phyloP scores from a whole-genome alignment of 345 rosid genomes.

The Syzygium grande region DNA sequence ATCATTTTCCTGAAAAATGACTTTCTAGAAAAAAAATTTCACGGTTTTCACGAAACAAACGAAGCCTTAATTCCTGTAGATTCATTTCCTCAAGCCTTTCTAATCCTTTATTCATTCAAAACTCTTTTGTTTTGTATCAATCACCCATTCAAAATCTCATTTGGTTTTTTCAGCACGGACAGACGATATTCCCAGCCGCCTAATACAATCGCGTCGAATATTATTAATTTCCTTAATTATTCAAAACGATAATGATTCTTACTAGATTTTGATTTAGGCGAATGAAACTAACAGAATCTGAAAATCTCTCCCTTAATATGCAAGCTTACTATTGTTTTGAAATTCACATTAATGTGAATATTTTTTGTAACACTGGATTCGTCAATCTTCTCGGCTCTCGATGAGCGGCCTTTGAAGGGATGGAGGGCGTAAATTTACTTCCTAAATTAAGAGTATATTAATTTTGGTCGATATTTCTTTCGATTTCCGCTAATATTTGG shows the following conservation, averaged over 20 bases:
- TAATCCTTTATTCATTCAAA: neutral
- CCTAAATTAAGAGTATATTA: no score
- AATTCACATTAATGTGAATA: neutral
- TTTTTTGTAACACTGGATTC: neutral
- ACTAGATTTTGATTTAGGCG: neutral
- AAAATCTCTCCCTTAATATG: neutral
- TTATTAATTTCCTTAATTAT: neutral
- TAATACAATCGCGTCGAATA: neutral
- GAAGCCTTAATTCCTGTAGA: neutral
- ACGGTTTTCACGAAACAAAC: no score
- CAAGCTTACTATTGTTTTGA: neutral
- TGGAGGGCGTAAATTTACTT: no score
- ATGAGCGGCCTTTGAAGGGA: no score
- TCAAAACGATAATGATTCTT: neutral
- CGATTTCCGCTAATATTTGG: neutral
- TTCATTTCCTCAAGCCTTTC: neutral
- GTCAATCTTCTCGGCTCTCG: no score
- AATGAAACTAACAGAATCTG: neutral
- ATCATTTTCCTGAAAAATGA: no score
- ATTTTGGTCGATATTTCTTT: no score
- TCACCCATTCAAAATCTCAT: neutral
- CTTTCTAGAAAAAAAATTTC: no score
- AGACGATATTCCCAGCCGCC: neutral
- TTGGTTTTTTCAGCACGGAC: neutral
- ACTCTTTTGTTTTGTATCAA: neutral